Base-by-base conservation (phyloP, 2,329 filamentous ascomycete species). In the Beauveria rudraprayagi region DNA sequence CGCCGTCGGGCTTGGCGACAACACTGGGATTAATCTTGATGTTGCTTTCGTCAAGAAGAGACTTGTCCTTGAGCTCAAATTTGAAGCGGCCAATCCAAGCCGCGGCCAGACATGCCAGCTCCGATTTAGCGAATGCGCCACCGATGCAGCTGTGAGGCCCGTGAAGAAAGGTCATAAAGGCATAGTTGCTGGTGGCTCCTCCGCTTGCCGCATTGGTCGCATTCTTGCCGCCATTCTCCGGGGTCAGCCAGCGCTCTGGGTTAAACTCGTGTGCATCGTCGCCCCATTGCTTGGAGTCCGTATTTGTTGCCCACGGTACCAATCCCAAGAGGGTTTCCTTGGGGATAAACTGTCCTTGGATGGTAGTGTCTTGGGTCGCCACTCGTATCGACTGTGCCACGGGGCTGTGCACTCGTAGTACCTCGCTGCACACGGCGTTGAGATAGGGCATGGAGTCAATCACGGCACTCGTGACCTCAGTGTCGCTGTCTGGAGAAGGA, bases 371-470 rank as follows among this genome's bases (percentile, higher is more conserved):
- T 2, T 66, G 50, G 5, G 59, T 63, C 2, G 74, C 67, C 47
- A 72, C 70, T 2, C 73, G 69, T 3, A 73, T 65, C 0, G 68
- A 68, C 19, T 69, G 68, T 3, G 72, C 70, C 6, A 70, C 74
- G 1, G 77, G 76, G 3, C 75, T 67, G 62, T 73, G 74, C 22
- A 75, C 68, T 0, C 78, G 72, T 10, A 80, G 64, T 0, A 76
- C 70, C 64, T 81, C 78, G 62, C 70, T 77, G 65, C 72, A 73
- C 24, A 96, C 84, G 37, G 91, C 91, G 69, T 90, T 85, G 50
- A 94, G 83, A 71, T 93, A 96, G 3, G 89, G 87, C 70, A 95
- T 82, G 60, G 79, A 78, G 73, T 94, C 90, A 65, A 93, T 82
- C 63, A 87, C 80, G 5, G 68, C 60, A 61, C 72, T 73, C 41